Evolutionary conservation across 768 basidiomycete genomes (phyloP), one percentile per base, ranked within the genome.

Genomic region (Scleroderma bovista): DNA sequence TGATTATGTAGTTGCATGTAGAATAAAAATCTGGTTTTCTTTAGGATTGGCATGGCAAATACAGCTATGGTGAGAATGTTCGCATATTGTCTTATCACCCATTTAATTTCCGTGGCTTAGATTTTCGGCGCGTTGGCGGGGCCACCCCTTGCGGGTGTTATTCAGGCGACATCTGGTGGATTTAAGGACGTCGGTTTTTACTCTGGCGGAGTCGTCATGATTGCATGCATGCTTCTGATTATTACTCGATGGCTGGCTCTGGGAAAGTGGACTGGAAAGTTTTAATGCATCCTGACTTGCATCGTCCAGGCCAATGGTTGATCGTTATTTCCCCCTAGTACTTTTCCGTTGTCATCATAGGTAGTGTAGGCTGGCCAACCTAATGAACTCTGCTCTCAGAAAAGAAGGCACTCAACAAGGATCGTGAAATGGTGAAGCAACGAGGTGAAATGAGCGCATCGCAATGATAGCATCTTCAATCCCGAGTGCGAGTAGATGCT

Each of bases 221-320:
- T 44, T 9, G 51, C 46, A 9, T 52, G 46, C 12, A 22, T 44
- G 13, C 34, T 47, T 31, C 34, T 52, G 15, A 6, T 33, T 24
- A 15, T 44, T 19, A 47, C 51, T 15, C 51, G 51, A 33, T 17
- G 29, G 15, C 33, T 51, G 20, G 51, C 51, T 13, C 16, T 51
- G 8, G 51, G 51, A 17, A 34, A 47, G n/a, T 51, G 51, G 51
- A 16, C n/a, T n/a, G 51, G 51, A 16, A 51, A 51, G 24, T 51
- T 51, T 38, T 51, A 38, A 46, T 9, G 26, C 26, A 29, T 9
- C 9, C 26, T 5, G 26, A 29, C 9, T n/a, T n/a, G n/a, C n/a
- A n/a, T n/a, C n/a, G n/a, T n/a, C n/a, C n/a, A n/a, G n/a, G n/a
- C n/a, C n/a, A n/a, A n/a, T n/a, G n/a, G n/a, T n/a, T n/a, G 5